Percentiles rank a stretch among this genome's conserved stretches.
These are phyloP conservation scores for Elongisporangium undulatum DNA, from an alignment of 352 stramenopile species.

Conservation along the genomic window DNA sequence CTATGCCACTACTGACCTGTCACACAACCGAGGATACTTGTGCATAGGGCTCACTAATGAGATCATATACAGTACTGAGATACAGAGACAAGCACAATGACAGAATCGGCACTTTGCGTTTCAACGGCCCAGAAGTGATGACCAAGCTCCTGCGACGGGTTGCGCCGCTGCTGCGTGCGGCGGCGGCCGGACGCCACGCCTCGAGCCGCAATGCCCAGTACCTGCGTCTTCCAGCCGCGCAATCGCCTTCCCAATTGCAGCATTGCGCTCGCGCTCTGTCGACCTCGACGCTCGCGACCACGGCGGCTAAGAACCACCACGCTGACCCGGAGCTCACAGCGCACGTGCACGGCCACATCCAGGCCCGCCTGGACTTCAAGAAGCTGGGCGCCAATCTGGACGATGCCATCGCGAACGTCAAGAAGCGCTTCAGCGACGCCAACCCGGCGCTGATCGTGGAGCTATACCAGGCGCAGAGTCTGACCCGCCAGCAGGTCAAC, in stretches of 20 bases:
- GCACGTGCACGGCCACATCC: slow-evolving; percentile 50
- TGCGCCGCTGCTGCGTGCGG: neutral
- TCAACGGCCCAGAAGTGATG: neutral
- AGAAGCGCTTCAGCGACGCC: slow-evolving; percentile 61
- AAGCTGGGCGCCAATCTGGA: slow-evolving; percentile 59
- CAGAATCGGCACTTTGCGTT: neutral
- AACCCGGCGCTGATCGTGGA: slow-evolving; percentile 58
- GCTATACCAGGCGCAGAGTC: slow-evolving; percentile 58
- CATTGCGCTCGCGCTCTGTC: neutral
- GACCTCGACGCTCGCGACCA: slow-evolving; percentile 17
- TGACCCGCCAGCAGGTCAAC: slow-evolving; percentile 52
- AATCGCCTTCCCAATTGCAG: neutral
- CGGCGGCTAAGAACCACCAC: slow-evolving; percentile 9
- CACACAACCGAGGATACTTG: neutral
- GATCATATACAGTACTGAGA: neutral
- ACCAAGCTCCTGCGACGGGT: neutral
- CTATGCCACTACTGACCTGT: neutral
- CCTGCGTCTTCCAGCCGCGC: neutral
- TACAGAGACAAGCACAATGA: neutral
- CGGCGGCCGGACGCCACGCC: neutral
- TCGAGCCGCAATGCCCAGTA: neutral
- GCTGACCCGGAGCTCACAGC: slow-evolving; percentile 20
- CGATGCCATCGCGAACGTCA: slow-evolving; percentile 45
- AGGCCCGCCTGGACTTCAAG: slow-evolving; percentile 76
- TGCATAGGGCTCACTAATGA: neutral